Evolutionary conservation across 495 filamentous ascomycete species (phyloP).

Genomic region (Apodospora peruviana): DNA sequence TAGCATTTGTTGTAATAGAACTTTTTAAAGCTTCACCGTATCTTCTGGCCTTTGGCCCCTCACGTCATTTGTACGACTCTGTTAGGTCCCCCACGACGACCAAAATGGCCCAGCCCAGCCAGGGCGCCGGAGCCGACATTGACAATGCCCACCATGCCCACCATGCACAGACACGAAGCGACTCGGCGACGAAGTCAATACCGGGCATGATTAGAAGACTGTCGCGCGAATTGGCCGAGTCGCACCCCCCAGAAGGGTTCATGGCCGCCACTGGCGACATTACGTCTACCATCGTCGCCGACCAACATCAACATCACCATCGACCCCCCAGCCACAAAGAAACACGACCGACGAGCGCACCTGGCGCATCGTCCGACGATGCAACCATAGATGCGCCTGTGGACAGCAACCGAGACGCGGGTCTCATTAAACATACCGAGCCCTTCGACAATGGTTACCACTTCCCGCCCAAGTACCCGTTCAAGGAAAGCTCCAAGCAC

Average conservation of each 20-base stretch:
- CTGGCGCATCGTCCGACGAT: conserved; percentile 11
- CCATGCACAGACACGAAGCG: too few species aligned
- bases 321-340: not conserved
- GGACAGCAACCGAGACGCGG: not conserved
- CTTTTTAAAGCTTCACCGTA: too few species aligned
- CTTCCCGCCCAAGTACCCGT: conserved; percentile 62
- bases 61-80: too few species aligned
- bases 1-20: too few species aligned
- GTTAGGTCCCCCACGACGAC: not conserved
- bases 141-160: too few species aligned
- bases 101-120: conserved; percentile 2
- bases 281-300: conserved; percentile 17
- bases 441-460: conserved; percentile 58
- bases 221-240: conserved; percentile 41
- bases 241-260: conserved; percentile 45
- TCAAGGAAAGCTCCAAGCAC: conserved; percentile 50
- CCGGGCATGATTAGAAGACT: conserved; percentile 32
- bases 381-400: conserved; percentile 3
- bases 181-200: too few species aligned
- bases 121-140: not conserved
- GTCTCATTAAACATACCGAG: conserved; percentile 4
- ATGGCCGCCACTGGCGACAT: conserved; percentile 47
- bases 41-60: too few species aligned
- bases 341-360: not conserved
- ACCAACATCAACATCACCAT: conserved; percentile 1